Evolutionary conservation across 176 grass and related monocot species (phyloP).

Genomic region (Zizania latifolia): DNA sequence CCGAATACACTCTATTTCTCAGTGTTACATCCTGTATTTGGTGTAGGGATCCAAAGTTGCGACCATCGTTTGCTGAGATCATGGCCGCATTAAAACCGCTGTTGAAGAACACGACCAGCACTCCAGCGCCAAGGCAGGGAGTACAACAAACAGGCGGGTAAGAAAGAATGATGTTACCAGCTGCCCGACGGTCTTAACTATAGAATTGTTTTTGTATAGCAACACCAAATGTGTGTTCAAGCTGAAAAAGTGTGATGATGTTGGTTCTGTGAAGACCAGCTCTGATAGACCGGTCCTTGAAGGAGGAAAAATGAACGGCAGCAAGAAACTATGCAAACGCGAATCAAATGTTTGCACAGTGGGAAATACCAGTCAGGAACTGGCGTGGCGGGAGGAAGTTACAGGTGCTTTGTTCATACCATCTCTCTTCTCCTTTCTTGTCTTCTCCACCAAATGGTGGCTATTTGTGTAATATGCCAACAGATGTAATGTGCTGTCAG

Average conservation of each 20-base stretch:
- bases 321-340: slow-evolving; percentile 23
- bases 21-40: background rate
- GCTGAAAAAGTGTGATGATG: slow-evolving; percentile 34
- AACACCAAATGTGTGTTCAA: slow-evolving; percentile 36
- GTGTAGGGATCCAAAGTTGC: slow-evolving; percentile 71
- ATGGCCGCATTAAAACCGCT: slow-evolving; percentile 73
- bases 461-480: slow-evolving; percentile 40
- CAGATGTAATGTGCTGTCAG: slow-evolving; percentile 28
- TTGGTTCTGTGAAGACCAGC: slow-evolving; percentile 21
- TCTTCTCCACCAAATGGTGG: slow-evolving; percentile 50
- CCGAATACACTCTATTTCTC: background rate
- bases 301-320: background rate
- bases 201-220: slow-evolving; percentile 68
- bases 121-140: slow-evolving; percentile 58
- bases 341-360: slow-evolving; percentile 1
- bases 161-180: slow-evolving; percentile 3
- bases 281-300: slow-evolving; percentile 5
- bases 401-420: slow-evolving; percentile 33
- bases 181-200: slow-evolving; percentile 23
- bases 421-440: background rate
- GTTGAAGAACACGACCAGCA: slow-evolving; percentile 51
- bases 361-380: background rate
- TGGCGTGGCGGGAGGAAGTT: slow-evolving; percentile 1
- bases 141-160: slow-evolving; percentile 40
- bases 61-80: slow-evolving; percentile 90